A percentile compares a stretch with the other conserved stretches of the same genome.
These are phyloP conservation scores for Maudiozyma bulderi DNA, from an alignment of 805 yeast species.

Conservation along the genomic window DNA sequence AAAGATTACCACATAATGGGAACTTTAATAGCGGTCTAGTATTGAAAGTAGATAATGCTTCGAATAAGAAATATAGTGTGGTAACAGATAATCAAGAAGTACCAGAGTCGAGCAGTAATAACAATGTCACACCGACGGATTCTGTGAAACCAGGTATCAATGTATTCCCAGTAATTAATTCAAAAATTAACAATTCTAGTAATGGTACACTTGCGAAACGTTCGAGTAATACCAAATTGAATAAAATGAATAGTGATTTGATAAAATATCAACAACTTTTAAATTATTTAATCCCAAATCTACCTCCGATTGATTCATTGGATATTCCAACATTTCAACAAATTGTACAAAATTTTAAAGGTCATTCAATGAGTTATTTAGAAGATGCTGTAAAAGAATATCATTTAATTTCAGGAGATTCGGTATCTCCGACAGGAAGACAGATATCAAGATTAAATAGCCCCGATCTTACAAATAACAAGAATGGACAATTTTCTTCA, in stretches of 20 bases:
- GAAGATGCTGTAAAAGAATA: conserved; percentile 21
- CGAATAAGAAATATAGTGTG: too few relatives aligned
- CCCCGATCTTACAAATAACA: conserved; percentile 8
- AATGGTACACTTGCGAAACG: neutral
- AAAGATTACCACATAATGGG: too few relatives aligned
- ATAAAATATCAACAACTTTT: conserved; percentile 18
- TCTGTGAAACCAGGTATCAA: neutral
- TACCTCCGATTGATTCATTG: conserved; percentile 19
- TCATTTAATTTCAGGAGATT: conserved; percentile 9
- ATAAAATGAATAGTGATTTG: conserved; percentile 12
- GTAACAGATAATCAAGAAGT: neutral
- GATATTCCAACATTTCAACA: conserved; percentile 22
- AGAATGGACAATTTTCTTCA: neutral
- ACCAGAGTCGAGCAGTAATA: neutral
- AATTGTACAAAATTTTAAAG: conserved; percentile 15
- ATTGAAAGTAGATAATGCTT: too few relatives aligned
- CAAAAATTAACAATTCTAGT: too few relatives aligned
- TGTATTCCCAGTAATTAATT: neutral
- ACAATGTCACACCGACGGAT: too few relatives aligned
- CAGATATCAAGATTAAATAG: conserved; percentile 9
- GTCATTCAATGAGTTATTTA: conserved; percentile 5
- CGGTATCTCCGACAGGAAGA: conserved; percentile 3
- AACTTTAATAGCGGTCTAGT: too few relatives aligned
- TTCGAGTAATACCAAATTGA: neutral
- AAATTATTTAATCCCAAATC: conserved; percentile 17